Base-by-base conservation (phyloP, 768 basidiomycete species). In the Austroboletus eburneus region DNA sequence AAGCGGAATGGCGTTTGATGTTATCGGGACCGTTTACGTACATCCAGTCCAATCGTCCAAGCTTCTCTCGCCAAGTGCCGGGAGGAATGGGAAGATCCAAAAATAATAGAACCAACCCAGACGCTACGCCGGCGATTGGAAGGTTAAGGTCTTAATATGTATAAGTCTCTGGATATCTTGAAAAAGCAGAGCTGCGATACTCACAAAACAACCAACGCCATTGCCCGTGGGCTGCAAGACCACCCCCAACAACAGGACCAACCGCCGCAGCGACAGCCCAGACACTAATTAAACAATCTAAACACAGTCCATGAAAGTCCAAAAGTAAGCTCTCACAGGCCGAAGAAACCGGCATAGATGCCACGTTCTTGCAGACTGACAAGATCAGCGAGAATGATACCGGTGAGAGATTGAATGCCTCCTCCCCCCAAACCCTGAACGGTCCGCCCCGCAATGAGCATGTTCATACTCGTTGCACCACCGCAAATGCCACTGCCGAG, bases 331-430 rank as follows among this genome's bases (percentile, higher is more conserved):
- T 41, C 66, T 43, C 33, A 68, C 69, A 72, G 45, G 18, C 61
- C 72, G 16, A 72, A 59, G 12, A 77, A 42, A 9, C 69, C 71
- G 3, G 58, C 51, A 49, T 67, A 74, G 1, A 49, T 25, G 3
- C 77, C 78, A 6, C 78, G 68, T 38, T 77, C 73, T 9, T 58
- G 36, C 8, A 80, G 63, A 3, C 74, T 66, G 12, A 78, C 72
- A 2, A 80, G 55, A 48, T 80, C 78, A 9, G 67, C 59, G 6
- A 76, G 41, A 34, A 79, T 62, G 33, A 78, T 76, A 7, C 69
- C 67, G 2, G 63, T 58, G 9, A 72, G 49, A 9, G 69, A 57
- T 18, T 66, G 51, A 14, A 75, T 69, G 1, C 65, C 67, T 1
- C 75, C 76, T 7, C 64, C 68, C 5, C 73, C 74, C 1, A 71